Percentiles rank a stretch among this genome's conserved stretches.
phyloP scores from a whole-genome alignment of 805 yeast species.

The Maudiozyma pseudohumilis region DNA sequence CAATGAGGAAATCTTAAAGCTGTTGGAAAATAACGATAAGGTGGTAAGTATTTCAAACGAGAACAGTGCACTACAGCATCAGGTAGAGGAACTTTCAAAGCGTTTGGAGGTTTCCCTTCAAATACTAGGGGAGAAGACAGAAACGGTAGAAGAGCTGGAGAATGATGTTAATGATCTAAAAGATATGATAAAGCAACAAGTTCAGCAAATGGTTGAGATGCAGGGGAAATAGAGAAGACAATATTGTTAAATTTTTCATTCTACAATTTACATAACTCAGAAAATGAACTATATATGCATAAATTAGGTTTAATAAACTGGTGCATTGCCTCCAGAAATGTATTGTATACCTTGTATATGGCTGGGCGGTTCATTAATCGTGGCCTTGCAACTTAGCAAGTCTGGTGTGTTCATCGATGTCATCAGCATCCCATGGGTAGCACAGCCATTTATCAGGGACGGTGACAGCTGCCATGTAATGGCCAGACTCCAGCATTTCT shows the following conservation, averaged over 20 bases:
- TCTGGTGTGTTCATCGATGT: constrained; percentile 68
- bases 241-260: too few species aligned
- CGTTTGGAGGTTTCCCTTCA: constrained; percentile 49
- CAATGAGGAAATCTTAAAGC: constrained; percentile 53
- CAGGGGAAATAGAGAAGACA: too few species aligned
- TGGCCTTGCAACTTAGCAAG: constrained; percentile 60
- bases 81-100: constrained; percentile 32
- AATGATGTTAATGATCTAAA: constrained; percentile 88
- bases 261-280: too few species aligned
- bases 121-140: constrained; percentile 78
- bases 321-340: too few species aligned
- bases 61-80: constrained; percentile 24
- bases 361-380: constrained; percentile 23
- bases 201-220: constrained; percentile 71
- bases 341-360: too few species aligned
- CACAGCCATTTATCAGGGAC: constrained; percentile 79
- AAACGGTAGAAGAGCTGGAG: constrained; percentile 69
- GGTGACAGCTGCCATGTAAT: constrained; percentile 64
- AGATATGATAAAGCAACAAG: constrained; percentile 72
- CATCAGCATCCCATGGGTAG: constrained; percentile 83
- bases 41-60: constrained; percentile 29
- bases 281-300: too few species aligned
- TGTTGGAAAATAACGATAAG: constrained; percentile 47
- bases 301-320: too few species aligned
- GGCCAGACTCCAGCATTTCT: constrained; percentile 50